A percentile compares a stretch with the other conserved stretches of the same genome.
Evolutionary conservation across 2,329 filamentous ascomycete species (phyloP).

Genomic region (Sporothrix phasma): DNA sequence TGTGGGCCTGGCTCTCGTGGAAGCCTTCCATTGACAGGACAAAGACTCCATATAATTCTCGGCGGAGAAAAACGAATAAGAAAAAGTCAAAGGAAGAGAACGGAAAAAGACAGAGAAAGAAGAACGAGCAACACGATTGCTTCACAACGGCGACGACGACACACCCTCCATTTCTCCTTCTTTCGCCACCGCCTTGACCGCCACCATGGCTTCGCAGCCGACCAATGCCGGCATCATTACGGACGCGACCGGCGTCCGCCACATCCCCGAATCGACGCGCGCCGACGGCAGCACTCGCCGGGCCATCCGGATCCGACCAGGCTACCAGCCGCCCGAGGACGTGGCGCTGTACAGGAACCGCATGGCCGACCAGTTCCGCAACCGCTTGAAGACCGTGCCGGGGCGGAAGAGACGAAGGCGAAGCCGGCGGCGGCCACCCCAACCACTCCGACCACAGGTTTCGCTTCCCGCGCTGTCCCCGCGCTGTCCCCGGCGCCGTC

Average conservation of each 20-base stretch:
- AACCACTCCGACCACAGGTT: too few relatives aligned
- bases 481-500: not conserved
- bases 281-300: constrained; percentile 85
- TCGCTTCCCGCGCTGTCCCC: too few relatives aligned
- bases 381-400: constrained; percentile 59
- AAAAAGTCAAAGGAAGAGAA: not conserved
- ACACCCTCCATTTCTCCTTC: not conserved
- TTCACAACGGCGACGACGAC: not conserved
- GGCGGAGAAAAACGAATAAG: not conserved
- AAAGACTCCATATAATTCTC: not conserved
- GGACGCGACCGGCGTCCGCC: constrained; percentile 70
- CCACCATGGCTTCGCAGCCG: constrained; percentile 12
- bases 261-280: constrained; percentile 79
- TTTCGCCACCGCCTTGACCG: not conserved
- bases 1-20: not conserved
- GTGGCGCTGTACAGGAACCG: constrained; percentile 94
- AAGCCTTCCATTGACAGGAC: not conserved
- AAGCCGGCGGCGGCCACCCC: not conserved
- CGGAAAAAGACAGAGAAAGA: not conserved
- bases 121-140: not conserved
- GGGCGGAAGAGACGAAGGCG: constrained; percentile 47
- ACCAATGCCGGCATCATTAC: constrained; percentile 66
- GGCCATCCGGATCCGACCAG: constrained; percentile 87
- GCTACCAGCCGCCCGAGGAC: constrained; percentile 90
- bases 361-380: constrained; percentile 76